Base-by-base conservation (phyloP, 768 basidiomycete species). In the Suillus subluteus region DNA sequence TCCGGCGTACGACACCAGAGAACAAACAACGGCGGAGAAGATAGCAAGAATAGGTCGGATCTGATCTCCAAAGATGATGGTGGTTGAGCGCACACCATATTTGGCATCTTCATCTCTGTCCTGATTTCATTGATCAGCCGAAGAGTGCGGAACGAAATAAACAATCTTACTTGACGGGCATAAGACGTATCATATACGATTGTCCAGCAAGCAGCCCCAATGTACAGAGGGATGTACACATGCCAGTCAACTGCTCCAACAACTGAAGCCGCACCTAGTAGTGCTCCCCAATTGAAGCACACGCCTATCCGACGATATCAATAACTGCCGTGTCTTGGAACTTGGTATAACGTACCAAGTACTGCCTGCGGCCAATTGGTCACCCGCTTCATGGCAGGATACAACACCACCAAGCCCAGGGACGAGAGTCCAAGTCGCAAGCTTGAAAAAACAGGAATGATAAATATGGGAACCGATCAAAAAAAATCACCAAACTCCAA, bases 71-170 rank as follows among this genome's bases (percentile, higher is more conserved):
- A 91, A 92, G 12, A 91, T 82, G 50, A 93, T 83, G 0, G 92
- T 91, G 30, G 90, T 93, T 5, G 91, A 92, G 65, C 87, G 86
- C 46, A 93, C 87, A n/a, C 89, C 89, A 65, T 86, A 87, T 62
- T 85, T 83, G 52, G 88, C 75, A 75, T 93, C 92, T 78, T 92
- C 92, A 64, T 82, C 76, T 64, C 89, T 88, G 76, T 94, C 92
- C 80, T 92, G 83, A 74, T 66, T 85, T 15, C 86, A 83, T 64
- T 86, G 85, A 85, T 87, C 83, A 87, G 86, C 84, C 83, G 63
- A 87, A 16, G 8, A 40, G 8, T 13, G 1, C 58, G 38, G 15
- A 40, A 40, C 5, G 0, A 50, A 16, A 26, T 15, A n/a, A 40
- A 16, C 1, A 40, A 16, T 2, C 58, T 58, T 37, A 58, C 58